Base-by-base conservation (phyloP, 768 basidiomycete genomes). In the Panus rudis region DNA sequence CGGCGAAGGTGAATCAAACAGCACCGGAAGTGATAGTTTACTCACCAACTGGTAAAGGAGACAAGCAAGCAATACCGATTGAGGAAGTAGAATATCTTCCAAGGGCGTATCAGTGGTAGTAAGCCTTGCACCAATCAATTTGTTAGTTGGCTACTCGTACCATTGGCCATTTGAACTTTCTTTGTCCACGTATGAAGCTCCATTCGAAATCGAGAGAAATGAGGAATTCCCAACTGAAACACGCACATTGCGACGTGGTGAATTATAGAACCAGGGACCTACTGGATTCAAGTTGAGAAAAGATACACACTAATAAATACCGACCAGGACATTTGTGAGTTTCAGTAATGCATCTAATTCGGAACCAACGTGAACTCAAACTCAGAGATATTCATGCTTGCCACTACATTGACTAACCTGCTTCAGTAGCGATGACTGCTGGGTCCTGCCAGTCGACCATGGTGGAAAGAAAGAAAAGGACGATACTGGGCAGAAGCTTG, bases 1-100 rank as follows among this genome's bases (percentile, higher is more conserved):
- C n/a, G n/a, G n/a, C n/a, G n/a, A n/a, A n/a, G n/a, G n/a, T n/a
- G n/a, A n/a, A n/a, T n/a, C n/a, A n/a, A n/a, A n/a, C n/a, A n/a
- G n/a, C n/a, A 39, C 26, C 24, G 14, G n/a, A n/a, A n/a, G n/a
- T n/a, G n/a, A n/a, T n/a, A n/a, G n/a, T n/a, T n/a, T n/a, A 63
- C 81, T 53, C 51, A 84, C 83, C 84, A 82, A 54, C 83, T 82
- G 42, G 81, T 67, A 47, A 84, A 61, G 3, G 83, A 76, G 49
- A 82, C 68, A 4, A 85, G 60, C 27, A 84, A 60, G 52, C 68
- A 73, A 55, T 84, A 85, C 39, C 83, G 75, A 49, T 80, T 78
- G 37, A 78, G 58, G 59, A 85, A 84, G 58, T 85, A 85, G 55
- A 83, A 81, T 35, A 71, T 62, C 81, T 84, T 45, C n/a, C n/a